Conservation (phyloP, 2,329 filamentous ascomycete species). For the Neofusicoccum laricinum region DNA sequence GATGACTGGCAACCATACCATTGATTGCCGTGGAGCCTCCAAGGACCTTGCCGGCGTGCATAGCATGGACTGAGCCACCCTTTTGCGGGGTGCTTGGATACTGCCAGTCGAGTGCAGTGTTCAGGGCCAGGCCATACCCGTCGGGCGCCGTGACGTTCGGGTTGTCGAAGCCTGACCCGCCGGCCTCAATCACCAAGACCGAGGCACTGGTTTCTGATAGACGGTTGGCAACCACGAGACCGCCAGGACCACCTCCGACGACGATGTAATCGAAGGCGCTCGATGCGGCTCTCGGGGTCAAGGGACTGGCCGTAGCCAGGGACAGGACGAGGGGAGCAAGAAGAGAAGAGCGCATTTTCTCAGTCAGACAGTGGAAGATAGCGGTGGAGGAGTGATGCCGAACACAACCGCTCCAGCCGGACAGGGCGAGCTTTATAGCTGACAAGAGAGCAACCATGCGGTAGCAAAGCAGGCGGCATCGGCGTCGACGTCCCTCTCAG, state of each 20-base stretch:
- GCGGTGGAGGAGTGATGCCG: not conserved
- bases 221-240: slow-evolving; percentile 49
- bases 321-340: not conserved
- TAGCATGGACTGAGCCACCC: slow-evolving; percentile 30
- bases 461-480: not conserved
- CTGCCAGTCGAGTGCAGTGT: slow-evolving; percentile 38
- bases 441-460: not conserved
- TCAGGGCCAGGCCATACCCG: slow-evolving; percentile 24
- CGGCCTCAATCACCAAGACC: slow-evolving; percentile 30
- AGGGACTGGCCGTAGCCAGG: not conserved
- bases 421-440: not conserved
- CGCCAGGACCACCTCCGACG: slow-evolving; percentile 43
- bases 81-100: slow-evolving; percentile 27
- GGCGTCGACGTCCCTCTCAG: no score
- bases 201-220: slow-evolving; percentile 51
- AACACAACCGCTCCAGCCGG: not conserved
- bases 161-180: slow-evolving; percentile 27
- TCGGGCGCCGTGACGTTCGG: slow-evolving; percentile 27
- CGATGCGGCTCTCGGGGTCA: no score
- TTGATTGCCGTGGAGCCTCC: slow-evolving; percentile 45
- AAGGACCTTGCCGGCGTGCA: slow-evolving; percentile 40
- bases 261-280: slow-evolving; percentile 30
- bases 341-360: not conserved
- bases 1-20: slow-evolving; percentile 20
- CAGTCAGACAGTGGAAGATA: not conserved